Percentiles rank a stretch among this genome's conserved stretches.
Evolutionary conservation across 805 yeast genomes (phyloP).

Genomic region (Brettanomyces nanus): DNA sequence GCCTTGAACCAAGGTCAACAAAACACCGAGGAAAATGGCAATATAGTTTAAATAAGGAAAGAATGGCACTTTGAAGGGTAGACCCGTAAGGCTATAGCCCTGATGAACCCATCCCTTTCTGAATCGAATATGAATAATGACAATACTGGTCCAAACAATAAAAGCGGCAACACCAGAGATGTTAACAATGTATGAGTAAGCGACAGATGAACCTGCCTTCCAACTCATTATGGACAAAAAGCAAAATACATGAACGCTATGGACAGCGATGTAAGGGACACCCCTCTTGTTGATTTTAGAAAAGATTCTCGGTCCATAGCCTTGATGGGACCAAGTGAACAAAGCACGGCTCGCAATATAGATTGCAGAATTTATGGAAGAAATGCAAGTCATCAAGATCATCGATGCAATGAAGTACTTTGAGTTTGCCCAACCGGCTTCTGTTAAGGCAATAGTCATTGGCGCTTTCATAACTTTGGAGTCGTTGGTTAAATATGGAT

Average conservation of each 20-base stretch:
- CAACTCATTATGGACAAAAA: conserved; percentile 47
- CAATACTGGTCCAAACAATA: conserved; percentile 53
- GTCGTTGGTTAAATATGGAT: conserved; percentile 32
- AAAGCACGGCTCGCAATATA: conserved; percentile 60
- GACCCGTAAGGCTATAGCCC: conserved; percentile 12
- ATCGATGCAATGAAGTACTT: conserved; percentile 37
- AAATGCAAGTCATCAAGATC: conserved; percentile 51
- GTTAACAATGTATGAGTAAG: conserved; percentile 50
- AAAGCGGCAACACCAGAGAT: conserved; percentile 56
- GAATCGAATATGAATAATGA: conserved; percentile 45
- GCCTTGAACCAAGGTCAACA: conserved; percentile 61
- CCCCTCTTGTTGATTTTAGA: conserved; percentile 44
- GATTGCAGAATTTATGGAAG: conserved; percentile 59
- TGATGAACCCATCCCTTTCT: conserved; percentile 15
- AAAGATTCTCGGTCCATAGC: conserved; percentile 51
- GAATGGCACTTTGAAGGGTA: conserved; percentile 26
- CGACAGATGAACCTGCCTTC: conserved; percentile 48
- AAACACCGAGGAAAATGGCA: conserved; percentile 48
- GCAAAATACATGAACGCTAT: conserved; percentile 44
- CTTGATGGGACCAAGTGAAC: conserved; percentile 50
- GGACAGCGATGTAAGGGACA: conserved; percentile 50
- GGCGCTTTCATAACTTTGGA: conserved; percentile 36
- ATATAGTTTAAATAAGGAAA: conserved; percentile 39
- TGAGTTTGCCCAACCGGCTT: conserved; percentile 33
- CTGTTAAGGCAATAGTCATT: conserved; percentile 35